Percentiles rank a stretch among this genome's conserved stretches.
Conservation (phyloP, 169 alveolate species). For the Cystoisospora suis region DNA sequence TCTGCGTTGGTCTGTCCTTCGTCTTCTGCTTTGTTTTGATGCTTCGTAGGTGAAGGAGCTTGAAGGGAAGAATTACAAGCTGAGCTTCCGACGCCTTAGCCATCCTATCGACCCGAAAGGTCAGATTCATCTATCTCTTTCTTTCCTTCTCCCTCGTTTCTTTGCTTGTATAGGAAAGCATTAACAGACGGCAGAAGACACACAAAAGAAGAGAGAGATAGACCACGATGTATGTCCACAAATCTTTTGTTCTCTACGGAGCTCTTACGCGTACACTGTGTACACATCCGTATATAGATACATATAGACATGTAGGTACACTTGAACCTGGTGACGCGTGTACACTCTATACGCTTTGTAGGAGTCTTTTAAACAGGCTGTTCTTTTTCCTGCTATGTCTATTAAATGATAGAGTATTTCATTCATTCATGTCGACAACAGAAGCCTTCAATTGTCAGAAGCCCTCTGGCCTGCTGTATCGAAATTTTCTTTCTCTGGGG, state of each 20-base stretch:
- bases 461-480: too few species aligned
- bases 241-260: neutral
- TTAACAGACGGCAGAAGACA: neutral
- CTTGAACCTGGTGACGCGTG: too few species aligned
- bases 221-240: neutral
- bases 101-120: neutral
- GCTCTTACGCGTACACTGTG: too few species aligned
- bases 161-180: neutral
- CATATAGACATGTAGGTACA: too few species aligned
- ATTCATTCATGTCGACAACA: too few species aligned
- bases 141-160: neutral
- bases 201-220: neutral
- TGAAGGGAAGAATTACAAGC: neutral
- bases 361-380: too few species aligned
- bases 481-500: too few species aligned
- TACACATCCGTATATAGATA: too few species aligned
- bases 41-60: neutral
- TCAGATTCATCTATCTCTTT: neutral
- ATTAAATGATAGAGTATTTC: too few species aligned
- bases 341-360: too few species aligned
- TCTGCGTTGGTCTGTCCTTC: neutral
- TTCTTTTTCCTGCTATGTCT: too few species aligned
- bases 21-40: neutral
- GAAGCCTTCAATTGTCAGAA: too few species aligned
- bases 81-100: neutral